Percentiles rank a stretch among this genome's conserved stretches.
phyloP scores from a whole-genome alignment of 2,329 filamentous ascomycete species.

The Colletotrichum sp. region DNA sequence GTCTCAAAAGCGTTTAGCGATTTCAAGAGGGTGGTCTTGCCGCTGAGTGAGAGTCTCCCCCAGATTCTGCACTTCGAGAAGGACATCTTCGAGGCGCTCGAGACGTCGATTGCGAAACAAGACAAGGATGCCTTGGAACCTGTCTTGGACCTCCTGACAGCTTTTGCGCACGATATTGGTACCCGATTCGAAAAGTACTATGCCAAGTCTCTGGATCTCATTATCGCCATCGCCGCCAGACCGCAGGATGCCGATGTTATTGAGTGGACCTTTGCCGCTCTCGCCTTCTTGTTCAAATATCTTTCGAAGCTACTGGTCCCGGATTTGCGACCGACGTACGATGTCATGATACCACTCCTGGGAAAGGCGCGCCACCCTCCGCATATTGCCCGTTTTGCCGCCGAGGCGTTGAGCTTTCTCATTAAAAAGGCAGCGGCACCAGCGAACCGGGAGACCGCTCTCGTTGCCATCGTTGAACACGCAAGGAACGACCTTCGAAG shows the following conservation, averaged over 20 bases:
- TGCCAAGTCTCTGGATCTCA: slow-evolving; percentile 72
- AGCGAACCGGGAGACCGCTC: slow-evolving; percentile 75
- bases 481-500: slow-evolving; percentile 71
- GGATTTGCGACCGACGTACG: slow-evolving; percentile 83
- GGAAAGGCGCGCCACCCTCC: slow-evolving; percentile 82
- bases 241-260: slow-evolving; percentile 86
- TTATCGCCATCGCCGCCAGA: slow-evolving; percentile 79
- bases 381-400: slow-evolving; percentile 90
- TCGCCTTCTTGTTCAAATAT: slow-evolving; percentile 98
- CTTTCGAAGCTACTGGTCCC: slow-evolving; percentile 85
- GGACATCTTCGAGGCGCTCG: slow-evolving; percentile 79
- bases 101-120: slow-evolving; percentile 76
- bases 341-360: slow-evolving; percentile 82
- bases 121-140: slow-evolving; percentile 86
- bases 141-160: slow-evolving; percentile 83
- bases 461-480: slow-evolving; percentile 74
- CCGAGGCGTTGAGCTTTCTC: slow-evolving; percentile 93
- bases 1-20: slow-evolving; percentile 79
- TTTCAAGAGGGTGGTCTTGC: slow-evolving; percentile 77
- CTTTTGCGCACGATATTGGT: slow-evolving; percentile 94
- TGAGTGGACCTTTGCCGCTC: slow-evolving; percentile 94
- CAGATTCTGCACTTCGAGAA: slow-evolving; percentile 92
- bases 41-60: slow-evolving; percentile 86
- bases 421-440: slow-evolving; percentile 85
- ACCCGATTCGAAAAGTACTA: slow-evolving; percentile 89